phyloP scores from a whole-genome alignment of 108 stramenopile species.

The Cyclotella kingstonii region DNA sequence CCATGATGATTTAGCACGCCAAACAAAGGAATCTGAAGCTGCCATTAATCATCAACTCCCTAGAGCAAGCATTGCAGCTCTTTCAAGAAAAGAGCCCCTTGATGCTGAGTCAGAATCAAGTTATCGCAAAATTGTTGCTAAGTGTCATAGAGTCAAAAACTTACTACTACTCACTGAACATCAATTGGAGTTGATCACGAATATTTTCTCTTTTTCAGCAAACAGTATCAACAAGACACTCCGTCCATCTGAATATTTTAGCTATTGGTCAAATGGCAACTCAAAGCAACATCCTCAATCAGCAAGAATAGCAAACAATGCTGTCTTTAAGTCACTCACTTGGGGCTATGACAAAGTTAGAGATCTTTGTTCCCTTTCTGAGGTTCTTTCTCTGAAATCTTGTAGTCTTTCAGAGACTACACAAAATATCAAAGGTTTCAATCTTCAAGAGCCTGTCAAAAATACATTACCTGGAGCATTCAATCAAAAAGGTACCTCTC shows the following conservation, averaged over 20 bases:
- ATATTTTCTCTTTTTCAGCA: conserved; percentile 29
- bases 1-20: conserved; percentile 45
- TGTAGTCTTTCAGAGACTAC: conserved; percentile 15
- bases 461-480: too few species aligned
- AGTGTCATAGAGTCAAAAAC: conserved; percentile 39
- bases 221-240: conserved; percentile 17
- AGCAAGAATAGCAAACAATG: conserved; percentile 23
- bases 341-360: conserved; percentile 34
- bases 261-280: conserved; percentile 13
- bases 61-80: conserved; percentile 6
- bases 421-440: too few species aligned
- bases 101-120: conserved; percentile 63
- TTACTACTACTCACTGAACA: conserved; percentile 31
- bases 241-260: conserved; percentile 38
- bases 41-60: conserved; percentile 36
- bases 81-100: conserved; percentile 51
- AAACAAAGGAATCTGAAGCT: conserved; percentile 33
- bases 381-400: conserved; percentile 20
- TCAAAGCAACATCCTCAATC: conserved; percentile 14
- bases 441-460: too few species aligned
- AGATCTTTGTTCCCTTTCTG: conserved; percentile 24
- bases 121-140: conserved; percentile 52
- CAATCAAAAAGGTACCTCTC: too few species aligned
- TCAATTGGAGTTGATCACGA: conserved; percentile 27
- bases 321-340: conserved; percentile 37